These are phyloP conservation scores for Diaporthe caulivora DNA, from an alignment of 2,329 filamentous ascomycete species.

Conservation along the genomic window DNA sequence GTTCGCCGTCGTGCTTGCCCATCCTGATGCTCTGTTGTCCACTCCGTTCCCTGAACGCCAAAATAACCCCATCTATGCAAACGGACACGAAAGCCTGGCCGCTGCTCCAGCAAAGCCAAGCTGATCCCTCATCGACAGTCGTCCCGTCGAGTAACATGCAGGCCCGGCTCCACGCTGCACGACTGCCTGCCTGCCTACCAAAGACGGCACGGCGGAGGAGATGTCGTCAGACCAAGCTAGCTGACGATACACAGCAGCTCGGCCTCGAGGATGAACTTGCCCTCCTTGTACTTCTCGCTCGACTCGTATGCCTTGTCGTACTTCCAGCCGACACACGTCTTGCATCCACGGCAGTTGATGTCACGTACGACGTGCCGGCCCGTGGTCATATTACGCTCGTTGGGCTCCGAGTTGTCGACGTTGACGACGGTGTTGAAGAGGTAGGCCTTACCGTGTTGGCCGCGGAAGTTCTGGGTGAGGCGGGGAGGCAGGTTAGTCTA, in stretches of 20 bases:
- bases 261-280: conserved; percentile 95
- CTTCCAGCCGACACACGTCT: conserved; percentile 95
- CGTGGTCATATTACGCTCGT: conserved; percentile 98
- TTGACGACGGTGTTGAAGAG: conserved; percentile 97
- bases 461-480: conserved; percentile 89
- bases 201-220: no score
- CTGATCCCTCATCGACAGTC: neutral
- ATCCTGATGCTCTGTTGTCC: conserved; percentile 6
- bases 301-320: conserved; percentile 97
- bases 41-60: conserved; percentile 15
- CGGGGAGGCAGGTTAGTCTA: neutral
- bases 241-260: conserved; percentile 87
- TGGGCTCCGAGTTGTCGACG: conserved; percentile 83
- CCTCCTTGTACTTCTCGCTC: conserved; percentile 98
- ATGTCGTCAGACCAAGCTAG: conserved; percentile 47
- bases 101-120: conserved; percentile 8
- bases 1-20: conserved; percentile 33
- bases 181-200: neutral
- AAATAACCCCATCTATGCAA: conserved; percentile 21
- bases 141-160: neutral
- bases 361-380: conserved; percentile 94
- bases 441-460: conserved; percentile 97
- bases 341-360: conserved; percentile 91
- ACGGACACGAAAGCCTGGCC: neutral
- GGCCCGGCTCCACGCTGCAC: neutral